Base-by-base conservation (phyloP, 345 rosid species). In the Geranium brycei region DNA sequence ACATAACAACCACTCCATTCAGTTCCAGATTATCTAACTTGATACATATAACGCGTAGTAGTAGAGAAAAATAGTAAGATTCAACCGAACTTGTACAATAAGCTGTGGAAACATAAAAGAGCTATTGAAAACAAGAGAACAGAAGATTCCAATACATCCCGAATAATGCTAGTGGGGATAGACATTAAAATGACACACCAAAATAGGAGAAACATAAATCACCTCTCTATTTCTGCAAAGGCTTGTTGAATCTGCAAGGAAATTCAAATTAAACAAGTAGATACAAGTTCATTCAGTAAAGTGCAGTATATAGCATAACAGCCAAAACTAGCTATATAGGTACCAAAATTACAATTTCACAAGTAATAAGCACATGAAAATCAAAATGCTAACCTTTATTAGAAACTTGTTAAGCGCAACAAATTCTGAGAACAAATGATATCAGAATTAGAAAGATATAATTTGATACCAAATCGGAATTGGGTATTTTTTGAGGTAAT, bases 401-500 rank as follows among this genome's bases (percentile, higher is more conserved):
- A 86, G 89, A 68, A 83, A 86, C 59, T 80, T 80, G 80, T 81
- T 86, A 59, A 86, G 85, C 13, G 83, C 89, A 66, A 79, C 71
- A 63, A 86, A 86, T 72, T 83, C 91, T 86, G 78, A 58, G 55
- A 12, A 57, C 40, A 51, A 63, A 18, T 60, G 32, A 19, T 2
- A 61, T 10, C 63, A 47, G 32, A 17, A 18, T 66, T 28, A 23
- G 56, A 41, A 13, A 51, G 66, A 56, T 8, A 56, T 8, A 47
- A 23, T 1, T 28, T 60, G 31, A 35, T 12, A 60, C 17, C 17
- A 60, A 60, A 11, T 23, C 41, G 7, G 12, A 17, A 59, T 17
- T 17, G 10, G 10, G 38, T 17, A 23, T 23, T 23, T 31, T 17
- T 14, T 59, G 19, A 47, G 41, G 15, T 8, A 10, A 47, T 13